Evolutionary conservation across 108 stramenopile species (phyloP), one percentile per base, ranked within the genome.

Genomic region (Pelagomonas calceolata): DNA sequence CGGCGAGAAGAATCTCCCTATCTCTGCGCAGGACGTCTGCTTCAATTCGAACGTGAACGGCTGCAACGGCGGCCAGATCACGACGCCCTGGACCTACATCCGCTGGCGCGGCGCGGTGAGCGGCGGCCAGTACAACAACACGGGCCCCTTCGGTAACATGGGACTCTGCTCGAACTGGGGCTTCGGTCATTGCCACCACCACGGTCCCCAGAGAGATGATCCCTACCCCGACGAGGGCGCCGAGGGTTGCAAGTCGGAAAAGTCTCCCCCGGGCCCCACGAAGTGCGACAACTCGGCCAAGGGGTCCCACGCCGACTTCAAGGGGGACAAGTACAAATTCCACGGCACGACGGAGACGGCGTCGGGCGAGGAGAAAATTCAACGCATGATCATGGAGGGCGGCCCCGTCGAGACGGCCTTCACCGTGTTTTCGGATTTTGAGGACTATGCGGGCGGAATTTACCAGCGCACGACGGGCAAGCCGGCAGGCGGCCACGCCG

Each of bases 51-150:
- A 76, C 64, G 72, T 71, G 36, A 78, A 85, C 71, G 87, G 87
- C 32, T 88, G 87, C 81, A 74, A 79, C 76, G 87, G 87, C 30
- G 87, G 87, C 32, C 78, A 77, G 32, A 83, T 86, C 70, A 82
- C 82, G 44, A 71, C 82, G 66, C 82, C 85, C 34, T 88, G 83
- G 80, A 69, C 82, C 73, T 88, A 78, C 81, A 73, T 86, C 66
- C 65, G 81, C 66, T 35, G 78, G 30, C 82, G 78, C 63, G 84
- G 84, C 46, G 87, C 83, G 60, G 77, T 88, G 68, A 73, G 73
- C 5, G 77, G 77, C 60, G 73, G 66, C 63, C 71, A 78, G 66
- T 68, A 74, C 69, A 37, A 37, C 64, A 68, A 69, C 26, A 70
- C 68, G 34, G 70, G 64, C 34, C 70, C 70, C 26, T 71, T 76